Base-by-base conservation (phyloP, 768 basidiomycete species). In the Amylocystis lapponica region DNA sequence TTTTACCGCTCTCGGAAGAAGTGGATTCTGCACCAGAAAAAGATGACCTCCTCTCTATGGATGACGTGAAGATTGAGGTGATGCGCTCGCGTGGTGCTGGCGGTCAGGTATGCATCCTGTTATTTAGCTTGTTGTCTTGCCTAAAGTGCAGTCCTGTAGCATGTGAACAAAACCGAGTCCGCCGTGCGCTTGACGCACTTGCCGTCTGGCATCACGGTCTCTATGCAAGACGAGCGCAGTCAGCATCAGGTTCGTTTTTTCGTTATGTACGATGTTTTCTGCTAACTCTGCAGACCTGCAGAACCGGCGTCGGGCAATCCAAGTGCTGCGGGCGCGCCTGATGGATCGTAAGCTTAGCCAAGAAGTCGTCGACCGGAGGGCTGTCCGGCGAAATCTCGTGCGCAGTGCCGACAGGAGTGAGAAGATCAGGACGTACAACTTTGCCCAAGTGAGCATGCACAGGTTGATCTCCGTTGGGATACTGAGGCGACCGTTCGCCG, bases 111-210 rank as follows among this genome's bases (percentile, higher is more conserved):
- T 41, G 69, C 54, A 9, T 17, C 27, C 27, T 20, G n/a, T 3
- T 2, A 17, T 2, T 26, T 20, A 21, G 14, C 13, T 16, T 5
- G 12, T 27, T 10, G 16, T n/a, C 8, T 27, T 13, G 14, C 33
- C 10, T 9, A 14, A 19, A 9, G n/a, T n/a, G n/a, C n/a, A n/a
- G n/a, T n/a, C n/a, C n/a, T n/a, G n/a, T 51, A 97, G 86, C 95
- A 98, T 65, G 96, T 98, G 56, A 99, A 99, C 67, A 90, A 86
- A 73, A 98, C 96, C 0, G 96, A 99, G 65, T 97, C 95, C 2
- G 95, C 96, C 2, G 93, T 99, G 17, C 83, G 96, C 1, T 64
- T 98, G 34, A 95, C 92, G 0, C 96, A 99, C 55, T 66, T 86
- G 12, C 95, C 96, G 1, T 87, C 91, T 3, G 93, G 95, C 0